phyloP scores from a whole-genome alignment of 2,329 filamentous ascomycete species.

The Torrubiellomyces zombiae region DNA sequence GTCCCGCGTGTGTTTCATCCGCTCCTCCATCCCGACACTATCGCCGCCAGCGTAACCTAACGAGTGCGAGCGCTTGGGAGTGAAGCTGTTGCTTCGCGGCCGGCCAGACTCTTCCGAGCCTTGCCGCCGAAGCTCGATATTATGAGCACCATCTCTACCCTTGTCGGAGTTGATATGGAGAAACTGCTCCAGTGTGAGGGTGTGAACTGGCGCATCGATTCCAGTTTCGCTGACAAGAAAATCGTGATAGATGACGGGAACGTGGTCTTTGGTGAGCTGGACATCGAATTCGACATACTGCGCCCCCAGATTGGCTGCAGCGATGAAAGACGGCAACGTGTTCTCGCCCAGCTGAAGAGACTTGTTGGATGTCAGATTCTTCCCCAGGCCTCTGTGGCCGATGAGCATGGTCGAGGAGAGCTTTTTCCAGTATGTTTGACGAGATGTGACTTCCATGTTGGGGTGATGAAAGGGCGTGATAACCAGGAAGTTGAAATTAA shows the following conservation, averaged over 20 bases:
- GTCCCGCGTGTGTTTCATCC: conserved; percentile 93
- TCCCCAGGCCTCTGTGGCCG: conserved; percentile 62
- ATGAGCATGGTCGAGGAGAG: conserved; percentile 73
- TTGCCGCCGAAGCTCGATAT: conserved; percentile 1
- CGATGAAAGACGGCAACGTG: conserved; percentile 88
- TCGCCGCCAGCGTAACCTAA: conserved; percentile 32
- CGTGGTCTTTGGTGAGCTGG: conserved; percentile 94
- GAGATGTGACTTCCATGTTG: conserved; percentile 79
- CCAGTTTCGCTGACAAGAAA: conserved; percentile 96
- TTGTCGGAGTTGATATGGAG: conserved; percentile 62
- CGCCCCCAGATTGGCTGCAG: conserved; percentile 80
- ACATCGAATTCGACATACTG: conserved; percentile 70
- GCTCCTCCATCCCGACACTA: conserved; percentile 42
- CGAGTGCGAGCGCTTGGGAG: conserved; percentile 34
- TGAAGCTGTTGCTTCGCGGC: conserved; percentile 21
- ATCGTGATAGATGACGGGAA: conserved; percentile 96
- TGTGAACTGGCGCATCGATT: conserved; percentile 91
- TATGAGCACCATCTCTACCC: conserved; percentile 4
- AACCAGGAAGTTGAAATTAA: conserved; percentile 94
- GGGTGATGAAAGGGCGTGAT: conserved; percentile 90
- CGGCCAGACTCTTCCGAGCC: conserved; percentile 2
- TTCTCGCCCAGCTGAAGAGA: conserved; percentile 94
- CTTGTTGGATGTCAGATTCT: conserved; percentile 69
- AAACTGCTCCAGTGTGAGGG: conserved; percentile 87
- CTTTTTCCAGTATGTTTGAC: conserved; percentile 95